phyloP scores from a whole-genome alignment of 2,329 filamentous ascomycete genomes.

The Phialophora tarda region DNA sequence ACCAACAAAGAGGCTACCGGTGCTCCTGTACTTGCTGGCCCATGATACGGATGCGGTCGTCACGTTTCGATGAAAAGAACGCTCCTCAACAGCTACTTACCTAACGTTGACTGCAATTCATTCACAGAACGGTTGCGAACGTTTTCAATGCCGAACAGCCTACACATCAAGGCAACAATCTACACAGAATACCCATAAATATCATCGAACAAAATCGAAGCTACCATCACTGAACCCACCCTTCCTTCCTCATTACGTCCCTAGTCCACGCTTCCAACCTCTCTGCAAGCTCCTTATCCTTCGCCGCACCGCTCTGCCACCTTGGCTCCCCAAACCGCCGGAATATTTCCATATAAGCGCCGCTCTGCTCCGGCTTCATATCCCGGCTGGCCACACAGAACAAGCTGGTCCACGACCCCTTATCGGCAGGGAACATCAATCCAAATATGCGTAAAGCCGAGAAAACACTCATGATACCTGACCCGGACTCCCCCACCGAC shows the following conservation, averaged over 20 bases:
- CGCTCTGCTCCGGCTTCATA: conserved; percentile 43
- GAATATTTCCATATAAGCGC: conserved; percentile 51
- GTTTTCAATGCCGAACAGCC: no score
- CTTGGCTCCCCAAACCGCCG: conserved; percentile 41
- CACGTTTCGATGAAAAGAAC: no score
- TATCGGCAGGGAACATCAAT: conserved; percentile 31
- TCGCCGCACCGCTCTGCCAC: conserved; percentile 42
- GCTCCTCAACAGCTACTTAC: no score
- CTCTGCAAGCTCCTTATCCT: conserved; percentile 44
- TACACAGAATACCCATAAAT: no score
- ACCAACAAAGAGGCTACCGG: no score
- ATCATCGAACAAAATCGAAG: no score
- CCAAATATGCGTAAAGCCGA: conserved; percentile 26
- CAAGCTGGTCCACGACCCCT: conserved; percentile 49
- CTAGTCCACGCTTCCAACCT: conserved; percentile 54
- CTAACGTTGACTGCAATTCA: no score
- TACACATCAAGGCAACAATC: not conserved
- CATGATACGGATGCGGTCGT: no score
- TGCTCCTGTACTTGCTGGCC: no score
- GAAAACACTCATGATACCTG: conserved; percentile 36
- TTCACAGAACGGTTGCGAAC: no score
- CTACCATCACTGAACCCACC: conserved; percentile 1
- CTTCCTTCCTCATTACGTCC: conserved; percentile 23
- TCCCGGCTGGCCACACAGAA: conserved; percentile 46
- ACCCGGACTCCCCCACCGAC: conserved; percentile 20